Evolutionary conservation across 2,329 filamentous ascomycete genomes (phyloP).

Genomic region (Verticillium longisporum): DNA sequence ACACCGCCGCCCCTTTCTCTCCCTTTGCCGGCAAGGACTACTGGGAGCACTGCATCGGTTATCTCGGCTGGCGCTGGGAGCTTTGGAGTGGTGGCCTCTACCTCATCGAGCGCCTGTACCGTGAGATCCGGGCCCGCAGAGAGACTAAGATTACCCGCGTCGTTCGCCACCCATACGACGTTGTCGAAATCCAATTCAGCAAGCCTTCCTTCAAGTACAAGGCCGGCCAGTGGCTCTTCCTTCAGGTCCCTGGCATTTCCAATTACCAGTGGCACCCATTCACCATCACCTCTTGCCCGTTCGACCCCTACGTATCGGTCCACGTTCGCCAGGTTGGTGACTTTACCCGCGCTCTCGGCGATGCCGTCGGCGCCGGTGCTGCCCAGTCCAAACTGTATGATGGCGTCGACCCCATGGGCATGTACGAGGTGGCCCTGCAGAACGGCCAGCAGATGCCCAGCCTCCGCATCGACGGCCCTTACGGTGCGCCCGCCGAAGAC

Average conservation of each 20-base stretch:
- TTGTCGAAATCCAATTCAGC: constrained; percentile 93
- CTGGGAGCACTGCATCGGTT: constrained; percentile 91
- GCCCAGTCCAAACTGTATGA: constrained; percentile 88
- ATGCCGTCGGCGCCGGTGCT: constrained; percentile 84
- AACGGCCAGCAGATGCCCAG: constrained; percentile 89
- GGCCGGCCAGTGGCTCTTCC: constrained; percentile 95
- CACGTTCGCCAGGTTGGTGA: constrained; percentile 96
- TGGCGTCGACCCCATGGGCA: constrained; percentile 82
- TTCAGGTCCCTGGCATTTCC: constrained; percentile 86
- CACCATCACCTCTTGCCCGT: constrained; percentile 96
- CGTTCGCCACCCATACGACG: constrained; percentile 91
- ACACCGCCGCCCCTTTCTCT: constrained; percentile 63
- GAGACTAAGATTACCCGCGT: constrained; percentile 88
- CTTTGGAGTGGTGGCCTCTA: constrained; percentile 81
- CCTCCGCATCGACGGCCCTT: constrained; percentile 89
- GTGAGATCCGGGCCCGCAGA: constrained; percentile 78
- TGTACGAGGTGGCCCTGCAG: constrained; percentile 95
- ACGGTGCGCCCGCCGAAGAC: constrained; percentile 93
- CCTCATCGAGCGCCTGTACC: constrained; percentile 79
- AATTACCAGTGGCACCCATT: constrained; percentile 96
- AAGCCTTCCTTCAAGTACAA: constrained; percentile 98
- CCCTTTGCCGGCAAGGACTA: constrained; percentile 78
- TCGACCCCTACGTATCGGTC: constrained; percentile 88
- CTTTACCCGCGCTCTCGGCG: constrained; percentile 89
- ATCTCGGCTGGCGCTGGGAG: constrained; percentile 97